phyloP scores from a whole-genome alignment of 2,329 filamentous ascomycete species.

The Ilyonectria robusta region DNA sequence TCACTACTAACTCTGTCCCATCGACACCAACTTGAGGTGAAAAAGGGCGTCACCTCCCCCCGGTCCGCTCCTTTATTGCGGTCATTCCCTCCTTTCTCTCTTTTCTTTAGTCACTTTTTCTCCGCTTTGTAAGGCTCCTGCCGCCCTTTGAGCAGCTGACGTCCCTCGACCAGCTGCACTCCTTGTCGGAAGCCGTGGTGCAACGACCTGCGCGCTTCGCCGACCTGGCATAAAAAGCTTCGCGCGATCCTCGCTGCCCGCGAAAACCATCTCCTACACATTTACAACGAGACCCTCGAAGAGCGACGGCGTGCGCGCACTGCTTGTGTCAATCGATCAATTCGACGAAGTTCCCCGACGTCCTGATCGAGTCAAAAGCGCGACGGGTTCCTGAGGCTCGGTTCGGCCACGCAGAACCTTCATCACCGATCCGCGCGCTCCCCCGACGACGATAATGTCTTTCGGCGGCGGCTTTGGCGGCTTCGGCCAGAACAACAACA shows the following conservation, averaged over 20 bases:
- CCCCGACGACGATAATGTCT: conserved; percentile 62
- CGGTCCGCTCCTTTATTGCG: conserved; percentile 36
- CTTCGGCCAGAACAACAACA: conserved; percentile 70
- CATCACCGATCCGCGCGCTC: conserved; percentile 39
- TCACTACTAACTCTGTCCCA: conserved; percentile 45
- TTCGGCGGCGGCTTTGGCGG: conserved; percentile 65
- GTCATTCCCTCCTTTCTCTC: conserved; percentile 34
- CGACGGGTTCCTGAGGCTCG: conserved; percentile 34
- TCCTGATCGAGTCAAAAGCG: conserved; percentile 39
- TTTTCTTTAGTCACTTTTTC: conserved; percentile 25
- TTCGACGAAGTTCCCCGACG: conserved; percentile 36
- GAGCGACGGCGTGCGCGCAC: conserved; percentile 12
- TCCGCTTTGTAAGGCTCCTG: conserved; percentile 21
- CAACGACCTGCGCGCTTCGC: conserved; percentile 21
- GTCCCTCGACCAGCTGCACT: conserved; percentile 3
- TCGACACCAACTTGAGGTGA: conserved; percentile 46
- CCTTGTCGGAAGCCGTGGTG: conserved; percentile 15
- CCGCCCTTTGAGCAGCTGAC: conserved; percentile 29
- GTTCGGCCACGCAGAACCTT: conserved; percentile 33
- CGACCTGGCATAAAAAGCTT: conserved; percentile 4
- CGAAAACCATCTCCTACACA: conserved; percentile 10
- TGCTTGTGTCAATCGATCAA: conserved; percentile 29
- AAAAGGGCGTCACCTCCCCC: conserved; percentile 49
- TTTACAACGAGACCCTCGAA: conserved; percentile 13
- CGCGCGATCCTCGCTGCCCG: conserved; percentile 18